Conservation (phyloP, 495 filamentous ascomycete species). For the Bacidia rubella region DNA sequence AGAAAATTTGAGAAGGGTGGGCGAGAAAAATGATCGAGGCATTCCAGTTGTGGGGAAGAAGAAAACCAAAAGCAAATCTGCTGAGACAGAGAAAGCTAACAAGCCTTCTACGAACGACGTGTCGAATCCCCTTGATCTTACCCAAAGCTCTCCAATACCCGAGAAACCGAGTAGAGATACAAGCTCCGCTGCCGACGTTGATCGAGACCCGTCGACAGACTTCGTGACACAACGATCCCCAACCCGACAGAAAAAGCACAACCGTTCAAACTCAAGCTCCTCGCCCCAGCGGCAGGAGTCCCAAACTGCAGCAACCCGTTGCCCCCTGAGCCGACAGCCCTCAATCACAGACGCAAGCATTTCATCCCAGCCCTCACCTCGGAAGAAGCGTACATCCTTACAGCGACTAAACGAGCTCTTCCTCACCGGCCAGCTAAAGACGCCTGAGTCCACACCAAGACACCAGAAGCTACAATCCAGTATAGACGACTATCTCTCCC, state of each 20-base stretch:
- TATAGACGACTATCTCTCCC: not conserved
- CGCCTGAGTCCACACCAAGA: not conserved
- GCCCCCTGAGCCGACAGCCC: not conserved
- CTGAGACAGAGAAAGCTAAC: not conserved
- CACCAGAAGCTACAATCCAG: not conserved
- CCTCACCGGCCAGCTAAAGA: not conserved
- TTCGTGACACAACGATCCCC: not conserved
- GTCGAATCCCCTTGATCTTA: not conserved
- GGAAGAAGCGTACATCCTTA: slow-evolving; percentile 11
- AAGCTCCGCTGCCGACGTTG: not conserved
- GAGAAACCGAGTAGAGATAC: not conserved
- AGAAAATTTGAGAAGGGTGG: not conserved
- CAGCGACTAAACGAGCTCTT: not conserved
- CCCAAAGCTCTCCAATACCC: not conserved
- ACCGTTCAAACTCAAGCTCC: not conserved
- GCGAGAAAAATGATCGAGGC: not conserved
- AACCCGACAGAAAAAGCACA: not conserved
- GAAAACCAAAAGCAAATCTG: not conserved
- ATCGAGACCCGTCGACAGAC: not conserved
- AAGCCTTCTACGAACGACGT: not conserved
- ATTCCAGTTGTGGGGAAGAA: not conserved
- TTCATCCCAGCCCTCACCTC: not conserved
- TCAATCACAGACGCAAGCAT: not conserved
- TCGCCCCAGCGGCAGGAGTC: not conserved
- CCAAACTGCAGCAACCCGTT: not conserved